Conservation (phyloP, 2,329 filamentous ascomycete species). For the Bimuria novae-zelandiae region DNA sequence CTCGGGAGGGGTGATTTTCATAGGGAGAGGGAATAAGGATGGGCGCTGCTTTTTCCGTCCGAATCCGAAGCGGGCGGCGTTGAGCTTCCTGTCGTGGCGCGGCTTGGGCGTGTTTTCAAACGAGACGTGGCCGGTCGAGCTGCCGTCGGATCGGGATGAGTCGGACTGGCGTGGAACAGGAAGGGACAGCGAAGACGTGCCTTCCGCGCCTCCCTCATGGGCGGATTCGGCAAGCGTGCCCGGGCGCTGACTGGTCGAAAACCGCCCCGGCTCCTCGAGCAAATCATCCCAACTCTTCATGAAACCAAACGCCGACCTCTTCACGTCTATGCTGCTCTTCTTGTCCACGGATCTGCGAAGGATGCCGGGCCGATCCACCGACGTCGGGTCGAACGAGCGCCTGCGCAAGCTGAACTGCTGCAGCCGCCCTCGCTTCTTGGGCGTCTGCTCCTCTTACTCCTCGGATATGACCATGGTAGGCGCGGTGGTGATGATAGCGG, state of each 20-base stretch:
- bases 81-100: slow-evolving; percentile 62
- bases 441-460: slow-evolving; percentile 19
- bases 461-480: slow-evolving; percentile 64
- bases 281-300: slow-evolving; percentile 34
- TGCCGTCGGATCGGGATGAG: slow-evolving; percentile 87
- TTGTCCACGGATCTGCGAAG: slow-evolving; percentile 45
- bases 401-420: slow-evolving; percentile 42
- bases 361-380: slow-evolving; percentile 31
- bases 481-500: slow-evolving; percentile 86
- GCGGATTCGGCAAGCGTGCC: slow-evolving; percentile 62
- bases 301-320: slow-evolving; percentile 32
- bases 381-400: slow-evolving; percentile 44
- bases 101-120: slow-evolving; percentile 42
- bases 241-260: slow-evolving; percentile 60
- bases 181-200: slow-evolving; percentile 64
- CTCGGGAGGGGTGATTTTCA: slow-evolving; percentile 64
- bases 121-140: slow-evolving; percentile 59
- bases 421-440: slow-evolving; percentile 39
- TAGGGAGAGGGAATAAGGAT: slow-evolving; percentile 85
- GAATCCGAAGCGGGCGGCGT: slow-evolving; percentile 73
- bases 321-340: slow-evolving; percentile 33
- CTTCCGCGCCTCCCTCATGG: slow-evolving; percentile 63
- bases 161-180: slow-evolving; percentile 74
- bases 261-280: slow-evolving; percentile 56
- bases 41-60: slow-evolving; percentile 71